phyloP scores from a whole-genome alignment of 2,329 filamentous ascomycete species.

The Colletotrichum plurivorum region DNA sequence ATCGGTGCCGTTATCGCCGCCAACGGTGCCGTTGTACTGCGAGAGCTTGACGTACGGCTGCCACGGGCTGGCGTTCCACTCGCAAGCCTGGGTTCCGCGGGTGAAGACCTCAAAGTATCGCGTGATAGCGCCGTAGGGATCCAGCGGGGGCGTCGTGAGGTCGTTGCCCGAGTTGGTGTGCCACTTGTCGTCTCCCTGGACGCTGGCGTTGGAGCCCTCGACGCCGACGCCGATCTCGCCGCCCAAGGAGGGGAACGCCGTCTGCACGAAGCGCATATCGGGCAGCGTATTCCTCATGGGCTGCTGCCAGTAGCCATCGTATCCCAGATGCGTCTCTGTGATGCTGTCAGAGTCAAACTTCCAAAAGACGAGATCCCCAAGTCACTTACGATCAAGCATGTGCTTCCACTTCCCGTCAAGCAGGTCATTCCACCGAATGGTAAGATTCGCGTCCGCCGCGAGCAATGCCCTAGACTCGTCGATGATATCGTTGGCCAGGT shows the following conservation, averaged over 20 bases:
- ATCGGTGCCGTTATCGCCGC: conserved; percentile 63
- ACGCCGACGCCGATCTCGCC: conserved; percentile 75
- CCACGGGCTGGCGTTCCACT: conserved; percentile 65
- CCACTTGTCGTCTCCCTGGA: conserved; percentile 71
- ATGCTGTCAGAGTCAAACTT: neutral
- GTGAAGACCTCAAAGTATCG: conserved; percentile 77
- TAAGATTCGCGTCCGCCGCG: conserved; percentile 69
- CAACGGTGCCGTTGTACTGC: conserved; percentile 63
- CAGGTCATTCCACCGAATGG: conserved; percentile 69
- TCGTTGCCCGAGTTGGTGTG: conserved; percentile 64
- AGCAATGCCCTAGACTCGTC: conserved; percentile 67
- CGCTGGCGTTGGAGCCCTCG: conserved; percentile 76
- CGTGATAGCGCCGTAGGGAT: conserved; percentile 67
- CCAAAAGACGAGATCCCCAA: accelerated
- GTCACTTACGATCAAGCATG: conserved; percentile 69
- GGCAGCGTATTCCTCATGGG: conserved; percentile 79
- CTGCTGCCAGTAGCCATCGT: conserved; percentile 75
- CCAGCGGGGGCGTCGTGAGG: conserved; percentile 69
- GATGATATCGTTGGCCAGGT: conserved; percentile 64
- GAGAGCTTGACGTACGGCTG: conserved; percentile 67
- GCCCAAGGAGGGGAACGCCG: conserved; percentile 68
- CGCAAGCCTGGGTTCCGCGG: conserved; percentile 67
- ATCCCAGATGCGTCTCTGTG: conserved; percentile 67
- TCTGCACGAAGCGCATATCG: conserved; percentile 72
- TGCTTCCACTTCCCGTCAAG: conserved; percentile 74